phyloP scores from a whole-genome alignment of 768 basidiomycete species.

The Russula olivacea region DNA sequence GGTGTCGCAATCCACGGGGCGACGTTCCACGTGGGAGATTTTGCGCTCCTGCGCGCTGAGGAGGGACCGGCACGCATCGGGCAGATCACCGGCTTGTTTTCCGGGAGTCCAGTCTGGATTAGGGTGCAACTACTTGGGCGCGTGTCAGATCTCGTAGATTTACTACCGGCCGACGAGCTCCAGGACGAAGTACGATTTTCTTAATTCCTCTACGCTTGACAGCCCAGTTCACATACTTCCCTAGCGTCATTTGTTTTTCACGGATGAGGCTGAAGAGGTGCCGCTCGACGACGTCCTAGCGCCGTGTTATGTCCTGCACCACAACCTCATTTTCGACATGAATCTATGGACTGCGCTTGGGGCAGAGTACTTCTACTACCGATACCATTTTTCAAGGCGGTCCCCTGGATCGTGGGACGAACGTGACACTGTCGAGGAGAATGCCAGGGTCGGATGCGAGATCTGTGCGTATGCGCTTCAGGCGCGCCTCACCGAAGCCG shows the following conservation, averaged over 20 bases:
- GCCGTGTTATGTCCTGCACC: slow-evolving; percentile 44
- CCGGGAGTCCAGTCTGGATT: slow-evolving; percentile 13
- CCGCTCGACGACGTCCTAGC: slow-evolving; percentile 39
- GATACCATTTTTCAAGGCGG: slow-evolving; percentile 42
- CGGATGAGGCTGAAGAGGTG: slow-evolving; percentile 39
- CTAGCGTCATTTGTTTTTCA: slow-evolving; percentile 59
- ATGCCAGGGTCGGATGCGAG: slow-evolving; percentile 42
- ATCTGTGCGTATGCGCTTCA: slow-evolving; percentile 36
- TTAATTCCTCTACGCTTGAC: neutral
- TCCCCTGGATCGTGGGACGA: slow-evolving; percentile 33
- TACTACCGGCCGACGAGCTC: slow-evolving; percentile 37
- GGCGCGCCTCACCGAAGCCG: slow-evolving; percentile 15
- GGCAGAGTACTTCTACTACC: slow-evolving; percentile 50
- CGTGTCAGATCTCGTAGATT: slow-evolving; percentile 35
- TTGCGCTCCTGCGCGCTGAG: slow-evolving; percentile 44
- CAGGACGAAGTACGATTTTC: slow-evolving; percentile 52
- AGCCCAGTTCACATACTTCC: neutral
- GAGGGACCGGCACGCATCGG: slow-evolving; percentile 54
- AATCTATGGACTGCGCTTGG: slow-evolving; percentile 28
- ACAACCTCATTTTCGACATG: slow-evolving; percentile 29
- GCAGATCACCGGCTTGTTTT: slow-evolving; percentile 39
- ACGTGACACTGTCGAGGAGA: slow-evolving; percentile 30
- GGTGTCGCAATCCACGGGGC: slow-evolving; percentile 45
- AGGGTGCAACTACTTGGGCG: slow-evolving; percentile 43
- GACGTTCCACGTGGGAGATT: slow-evolving; percentile 58